A percentile compares a stretch with the other conserved stretches of the same genome.
phyloP scores from a whole-genome alignment of 2,329 filamentous ascomycete genomes.

The Alternaria alternata region DNA sequence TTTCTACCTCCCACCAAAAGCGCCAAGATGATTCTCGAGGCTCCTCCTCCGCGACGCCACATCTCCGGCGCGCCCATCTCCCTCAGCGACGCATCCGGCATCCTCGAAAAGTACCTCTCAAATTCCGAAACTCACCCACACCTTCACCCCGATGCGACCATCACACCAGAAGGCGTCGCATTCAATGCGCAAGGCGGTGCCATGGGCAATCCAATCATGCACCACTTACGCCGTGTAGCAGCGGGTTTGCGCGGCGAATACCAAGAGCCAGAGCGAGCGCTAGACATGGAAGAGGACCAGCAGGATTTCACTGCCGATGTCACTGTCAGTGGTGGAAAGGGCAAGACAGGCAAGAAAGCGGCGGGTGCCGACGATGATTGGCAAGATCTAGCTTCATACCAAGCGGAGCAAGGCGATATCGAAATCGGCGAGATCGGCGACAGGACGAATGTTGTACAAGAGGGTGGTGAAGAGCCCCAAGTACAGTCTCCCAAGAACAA shows the following conservation, averaged over 20 bases:
- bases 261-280: constrained; percentile 54
- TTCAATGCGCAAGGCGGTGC: constrained; percentile 55
- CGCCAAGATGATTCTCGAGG: constrained; percentile 41
- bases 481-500: constrained; percentile 32
- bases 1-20: neutral
- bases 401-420: constrained; percentile 50
- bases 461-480: constrained; percentile 40
- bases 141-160: constrained; percentile 59
- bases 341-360: constrained; percentile 20
- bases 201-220: constrained; percentile 58
- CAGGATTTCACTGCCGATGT: neutral
- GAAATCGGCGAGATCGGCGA: constrained; percentile 54
- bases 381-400: constrained; percentile 57
- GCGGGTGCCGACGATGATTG: constrained; percentile 37
- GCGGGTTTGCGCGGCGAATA: constrained; percentile 62
- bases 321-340: constrained; percentile 12
- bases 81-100: constrained; percentile 41
- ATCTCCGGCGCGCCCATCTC: constrained; percentile 44
- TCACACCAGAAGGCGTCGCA: constrained; percentile 53
- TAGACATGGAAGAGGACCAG: constrained; percentile 50
- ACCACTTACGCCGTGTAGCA: constrained; percentile 62
- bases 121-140: constrained; percentile 53
- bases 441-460: constrained; percentile 40
- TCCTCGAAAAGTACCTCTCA: constrained; percentile 53
- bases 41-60: constrained; percentile 50